phyloP scores from a whole-genome alignment of 257 asterid species.

The Capsicum baccatum region DNA sequence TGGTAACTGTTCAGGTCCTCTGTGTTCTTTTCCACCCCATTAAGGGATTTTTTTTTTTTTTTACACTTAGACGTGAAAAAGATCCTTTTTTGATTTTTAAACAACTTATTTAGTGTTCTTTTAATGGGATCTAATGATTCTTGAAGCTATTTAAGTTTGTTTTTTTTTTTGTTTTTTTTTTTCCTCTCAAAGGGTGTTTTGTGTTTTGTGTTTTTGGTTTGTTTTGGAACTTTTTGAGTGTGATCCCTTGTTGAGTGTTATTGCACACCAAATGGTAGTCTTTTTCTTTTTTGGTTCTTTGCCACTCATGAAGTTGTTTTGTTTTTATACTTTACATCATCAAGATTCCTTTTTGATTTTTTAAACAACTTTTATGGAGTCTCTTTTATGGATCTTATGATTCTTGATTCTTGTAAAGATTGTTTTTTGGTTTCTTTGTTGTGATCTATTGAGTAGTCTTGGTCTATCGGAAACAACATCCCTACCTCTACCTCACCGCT shows the following conservation, averaged over 20 bases:
- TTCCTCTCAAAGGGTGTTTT: too few relatives aligned
- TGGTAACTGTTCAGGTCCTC: background rate
- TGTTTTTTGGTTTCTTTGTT: background rate
- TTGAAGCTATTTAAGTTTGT: too few relatives aligned
- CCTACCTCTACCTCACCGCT: too few relatives aligned
- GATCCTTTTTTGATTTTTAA: too few relatives aligned
- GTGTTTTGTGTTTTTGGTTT: background rate
- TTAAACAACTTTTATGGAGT: background rate
- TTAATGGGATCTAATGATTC: too few relatives aligned
- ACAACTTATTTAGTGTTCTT: too few relatives aligned
- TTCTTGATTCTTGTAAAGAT: conserved; percentile 13
- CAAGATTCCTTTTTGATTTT: background rate
- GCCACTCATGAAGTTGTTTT: background rate
- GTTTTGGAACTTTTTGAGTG: background rate
- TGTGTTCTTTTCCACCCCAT: background rate
- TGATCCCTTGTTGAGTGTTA: background rate
- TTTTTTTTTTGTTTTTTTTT: too few relatives aligned
- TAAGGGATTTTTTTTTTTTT: background rate
- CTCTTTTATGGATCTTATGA: conserved; percentile 16
- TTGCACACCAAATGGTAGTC: background rate
- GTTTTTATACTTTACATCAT: background rate
- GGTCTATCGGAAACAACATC: too few relatives aligned
- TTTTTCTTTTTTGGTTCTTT: background rate
- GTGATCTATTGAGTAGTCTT: background rate
- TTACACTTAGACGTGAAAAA: too few relatives aligned